phyloP scores from a whole-genome alignment of 768 basidiomycete genomes.

The Lenzites betulinus region DNA sequence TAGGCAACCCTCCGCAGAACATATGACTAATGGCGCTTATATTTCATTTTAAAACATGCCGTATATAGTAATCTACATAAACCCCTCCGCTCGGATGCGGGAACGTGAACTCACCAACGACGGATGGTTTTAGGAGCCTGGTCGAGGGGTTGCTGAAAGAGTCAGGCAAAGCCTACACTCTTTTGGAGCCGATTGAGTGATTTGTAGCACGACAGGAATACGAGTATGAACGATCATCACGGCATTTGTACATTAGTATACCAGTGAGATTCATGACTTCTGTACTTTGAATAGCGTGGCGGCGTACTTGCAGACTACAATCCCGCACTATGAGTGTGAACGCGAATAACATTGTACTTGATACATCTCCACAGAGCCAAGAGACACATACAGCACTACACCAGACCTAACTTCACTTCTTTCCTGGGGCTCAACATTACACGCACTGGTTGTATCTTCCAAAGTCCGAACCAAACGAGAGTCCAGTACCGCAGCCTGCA shows the following conservation, averaged over 20 bases:
- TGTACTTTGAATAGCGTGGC: too few relatives aligned
- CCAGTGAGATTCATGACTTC: too few relatives aligned
- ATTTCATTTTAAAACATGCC: too few relatives aligned
- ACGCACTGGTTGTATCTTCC: conserved; percentile 4
- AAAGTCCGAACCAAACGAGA: conserved; percentile 7
- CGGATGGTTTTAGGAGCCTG: too few relatives aligned
- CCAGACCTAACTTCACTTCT: conserved; percentile 5
- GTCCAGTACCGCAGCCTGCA: neutral
- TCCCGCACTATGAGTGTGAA: neutral
- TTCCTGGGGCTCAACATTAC: conserved; percentile 1
- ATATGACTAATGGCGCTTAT: too few relatives aligned
- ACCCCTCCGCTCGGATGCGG: too few relatives aligned
- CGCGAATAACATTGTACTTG: neutral
- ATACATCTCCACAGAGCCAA: conserved; percentile 9
- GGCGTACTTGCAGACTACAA: too few relatives aligned
- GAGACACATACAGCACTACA: conserved; percentile 14
- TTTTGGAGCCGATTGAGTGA: conserved; percentile 16
- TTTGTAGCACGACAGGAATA: neutral
- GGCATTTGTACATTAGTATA: too few relatives aligned
- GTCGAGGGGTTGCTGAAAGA: conserved; percentile 25
- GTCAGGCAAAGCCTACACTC: conserved; percentile 24
- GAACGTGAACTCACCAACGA: too few relatives aligned
- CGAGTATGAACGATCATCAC: too few relatives aligned
- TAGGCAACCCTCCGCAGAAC: too few relatives aligned
- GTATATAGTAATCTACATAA: too few relatives aligned